Evolutionary conservation across 768 basidiomycete genomes (phyloP).

Genomic region (Termitomyces sp.): DNA sequence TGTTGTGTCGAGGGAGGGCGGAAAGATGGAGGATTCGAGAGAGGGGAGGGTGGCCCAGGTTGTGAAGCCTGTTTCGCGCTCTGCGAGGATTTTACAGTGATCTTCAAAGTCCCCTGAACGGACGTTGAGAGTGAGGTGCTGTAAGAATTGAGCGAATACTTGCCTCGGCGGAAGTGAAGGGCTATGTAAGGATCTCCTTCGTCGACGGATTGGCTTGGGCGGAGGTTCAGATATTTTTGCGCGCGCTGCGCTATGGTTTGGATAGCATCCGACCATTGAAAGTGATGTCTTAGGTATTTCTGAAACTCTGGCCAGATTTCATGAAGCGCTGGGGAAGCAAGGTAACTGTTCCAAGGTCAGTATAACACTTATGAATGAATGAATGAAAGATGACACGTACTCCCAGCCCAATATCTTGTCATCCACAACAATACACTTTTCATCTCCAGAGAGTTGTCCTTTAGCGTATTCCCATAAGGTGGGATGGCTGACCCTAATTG

Average conservation of each 20-base stretch:
- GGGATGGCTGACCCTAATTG: constrained; percentile 19
- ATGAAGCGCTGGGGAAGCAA: constrained; percentile 17
- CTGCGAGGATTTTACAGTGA: constrained; percentile 33
- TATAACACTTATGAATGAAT: background rate
- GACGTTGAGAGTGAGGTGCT: background rate
- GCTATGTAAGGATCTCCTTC: too few species aligned
- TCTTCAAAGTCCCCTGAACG: constrained; percentile 35
- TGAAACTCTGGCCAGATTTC: too few species aligned
- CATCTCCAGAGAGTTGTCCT: constrained; percentile 23
- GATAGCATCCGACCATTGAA: too few species aligned
- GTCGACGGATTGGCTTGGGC: too few species aligned
- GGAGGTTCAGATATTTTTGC: too few species aligned
- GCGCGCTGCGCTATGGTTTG: too few species aligned
- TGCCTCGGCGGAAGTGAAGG: too few species aligned
- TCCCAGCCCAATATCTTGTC: constrained; percentile 40
- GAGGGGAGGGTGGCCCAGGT: constrained; percentile 44
- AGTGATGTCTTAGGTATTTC: too few species aligned
- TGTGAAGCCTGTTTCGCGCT: constrained; percentile 33
- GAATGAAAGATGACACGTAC: constrained; percentile 20
- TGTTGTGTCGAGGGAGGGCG: constrained; percentile 29
- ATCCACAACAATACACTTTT: constrained; percentile 39
- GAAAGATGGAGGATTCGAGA: constrained; percentile 24
- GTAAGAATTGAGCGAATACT: too few species aligned
- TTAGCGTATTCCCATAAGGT: constrained; percentile 34
- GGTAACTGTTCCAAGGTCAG: constrained; percentile 23